Evolutionary conservation across 768 basidiomycete genomes (phyloP).

Genomic region (Naematelia encephala): DNA sequence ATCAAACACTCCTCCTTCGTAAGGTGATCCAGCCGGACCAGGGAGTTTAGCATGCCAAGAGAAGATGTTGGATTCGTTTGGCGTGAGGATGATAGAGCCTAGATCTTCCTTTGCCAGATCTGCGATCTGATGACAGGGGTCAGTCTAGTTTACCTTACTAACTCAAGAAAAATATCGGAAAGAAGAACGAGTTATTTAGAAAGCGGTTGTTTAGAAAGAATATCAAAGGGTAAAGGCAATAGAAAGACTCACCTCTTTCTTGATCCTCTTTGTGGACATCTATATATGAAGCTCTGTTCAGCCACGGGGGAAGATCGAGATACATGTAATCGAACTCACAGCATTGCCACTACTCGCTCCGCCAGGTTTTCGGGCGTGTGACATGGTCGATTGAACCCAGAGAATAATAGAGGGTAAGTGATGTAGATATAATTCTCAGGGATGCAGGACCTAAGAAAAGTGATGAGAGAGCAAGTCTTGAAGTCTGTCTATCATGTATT

Average conservation of each 20-base stretch:
- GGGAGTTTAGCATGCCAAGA: conserved; percentile 43
- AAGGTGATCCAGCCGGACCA: conserved; percentile 45
- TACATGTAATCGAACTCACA: not conserved
- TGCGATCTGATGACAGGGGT: conserved; percentile 24
- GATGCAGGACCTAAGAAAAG: too few relatives aligned
- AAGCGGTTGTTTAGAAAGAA: not conserved
- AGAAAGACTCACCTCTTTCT: conserved; percentile 38
- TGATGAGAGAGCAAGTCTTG: too few relatives aligned
- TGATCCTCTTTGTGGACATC: conserved; percentile 47
- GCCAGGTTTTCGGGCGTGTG: not conserved
- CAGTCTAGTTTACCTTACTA: conserved; percentile 4
- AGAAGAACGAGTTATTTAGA: not conserved
- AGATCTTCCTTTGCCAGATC: conserved; percentile 46
- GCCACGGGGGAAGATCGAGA: too few relatives aligned
- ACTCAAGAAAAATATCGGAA: not conserved
- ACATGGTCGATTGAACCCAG: not conserved
- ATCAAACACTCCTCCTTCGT: conserved; percentile 49
- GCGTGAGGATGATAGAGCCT: conserved; percentile 39
- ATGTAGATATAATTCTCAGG: too few relatives aligned
- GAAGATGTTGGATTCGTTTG: conserved; percentile 47
- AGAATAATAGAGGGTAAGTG: too few relatives aligned
- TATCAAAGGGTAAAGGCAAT: too few relatives aligned
- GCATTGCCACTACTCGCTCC: not conserved
- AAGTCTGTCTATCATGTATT: too few relatives aligned
- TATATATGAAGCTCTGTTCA: conserved; percentile 7